These are phyloP conservation scores for Jacaranda copaia DNA, from an alignment of 257 asterid species.

Conservation along the genomic window DNA sequence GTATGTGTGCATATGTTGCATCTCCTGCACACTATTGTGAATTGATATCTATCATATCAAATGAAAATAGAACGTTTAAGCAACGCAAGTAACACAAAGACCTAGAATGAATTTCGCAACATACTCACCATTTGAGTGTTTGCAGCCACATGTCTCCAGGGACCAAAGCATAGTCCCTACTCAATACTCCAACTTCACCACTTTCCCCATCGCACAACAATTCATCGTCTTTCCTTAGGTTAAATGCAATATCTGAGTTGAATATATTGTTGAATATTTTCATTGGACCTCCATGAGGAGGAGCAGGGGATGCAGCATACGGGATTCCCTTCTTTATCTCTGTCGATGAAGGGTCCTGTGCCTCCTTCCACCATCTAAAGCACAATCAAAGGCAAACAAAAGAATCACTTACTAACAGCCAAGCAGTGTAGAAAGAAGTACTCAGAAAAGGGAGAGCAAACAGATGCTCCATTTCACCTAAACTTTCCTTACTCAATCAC, in stretches of 20 bases:
- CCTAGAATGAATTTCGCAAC: constrained; percentile 19
- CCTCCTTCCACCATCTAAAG: constrained; percentile 98
- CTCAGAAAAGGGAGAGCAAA: constrained; percentile 14
- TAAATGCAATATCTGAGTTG: constrained; percentile 77
- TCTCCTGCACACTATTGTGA: constrained; percentile 16
- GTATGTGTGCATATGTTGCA: constrained; percentile 33
- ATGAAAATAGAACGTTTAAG: constrained; percentile 23
- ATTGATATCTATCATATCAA: constrained; percentile 24
- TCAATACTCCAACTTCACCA: constrained; percentile 74
- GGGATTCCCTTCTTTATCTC: constrained; percentile 67
- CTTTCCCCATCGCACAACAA: constrained; percentile 52
- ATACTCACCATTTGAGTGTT: constrained; percentile 79
- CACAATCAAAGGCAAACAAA: constrained; percentile 32
- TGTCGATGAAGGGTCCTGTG: constrained; percentile 64
- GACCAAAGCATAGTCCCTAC: constrained; percentile 88
- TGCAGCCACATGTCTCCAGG: constrained; percentile 87
- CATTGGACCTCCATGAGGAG: constrained; percentile 87
- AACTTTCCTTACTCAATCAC: constrained; percentile 19
- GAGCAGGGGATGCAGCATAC: constrained; percentile 66
- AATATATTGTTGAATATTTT: constrained; percentile 82
- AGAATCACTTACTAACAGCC: background rate
- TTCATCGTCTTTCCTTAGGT: constrained; percentile 77
- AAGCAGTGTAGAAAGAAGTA: constrained; percentile 2
- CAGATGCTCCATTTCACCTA: constrained; percentile 12
- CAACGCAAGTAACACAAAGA: constrained; percentile 21